These are phyloP conservation scores for Oehlia diaphana DNA, from an alignment of 192 early-diverging fungal species.

Conservation along the genomic window DNA sequence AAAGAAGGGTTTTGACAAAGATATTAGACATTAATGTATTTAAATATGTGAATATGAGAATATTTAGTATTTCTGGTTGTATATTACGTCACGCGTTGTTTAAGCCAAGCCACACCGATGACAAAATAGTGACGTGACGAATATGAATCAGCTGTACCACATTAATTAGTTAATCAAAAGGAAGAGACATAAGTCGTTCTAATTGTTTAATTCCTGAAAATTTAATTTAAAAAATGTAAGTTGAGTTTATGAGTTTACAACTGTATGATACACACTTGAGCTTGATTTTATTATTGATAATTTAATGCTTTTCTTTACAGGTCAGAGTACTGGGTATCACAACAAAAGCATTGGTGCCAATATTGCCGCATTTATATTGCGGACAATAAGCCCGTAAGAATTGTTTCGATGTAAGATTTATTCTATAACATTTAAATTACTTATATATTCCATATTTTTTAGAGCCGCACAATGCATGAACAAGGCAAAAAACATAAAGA, in stretches of 20 bases:
- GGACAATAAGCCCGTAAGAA: slow-evolving; percentile 78
- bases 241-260: background rate
- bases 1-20: background rate
- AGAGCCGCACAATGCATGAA: slow-evolving; percentile 67
- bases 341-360: slow-evolving; percentile 81
- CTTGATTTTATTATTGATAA: background rate
- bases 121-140: no score
- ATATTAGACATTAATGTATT: no score
- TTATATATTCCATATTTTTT: background rate
- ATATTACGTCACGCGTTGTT: background rate
- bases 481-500: slow-evolving; percentile 79
- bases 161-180: no score
- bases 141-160: no score
- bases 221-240: background rate
- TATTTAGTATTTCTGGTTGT: background rate
- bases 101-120: no score
- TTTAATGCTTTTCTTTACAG: slow-evolving; percentile 21
- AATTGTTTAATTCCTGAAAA: no score
- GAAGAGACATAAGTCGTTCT: no score
- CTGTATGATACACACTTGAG: background rate
- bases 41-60: background rate
- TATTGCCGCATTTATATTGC: slow-evolving; percentile 82
- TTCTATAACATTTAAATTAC: slow-evolving; percentile 5
- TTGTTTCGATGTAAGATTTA: slow-evolving; percentile 3
- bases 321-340: slow-evolving; percentile 67